These are phyloP conservation scores for Meira nashicola DNA, from an alignment of 1,284 basidiomycete genomes.

Conservation along the genomic window DNA sequence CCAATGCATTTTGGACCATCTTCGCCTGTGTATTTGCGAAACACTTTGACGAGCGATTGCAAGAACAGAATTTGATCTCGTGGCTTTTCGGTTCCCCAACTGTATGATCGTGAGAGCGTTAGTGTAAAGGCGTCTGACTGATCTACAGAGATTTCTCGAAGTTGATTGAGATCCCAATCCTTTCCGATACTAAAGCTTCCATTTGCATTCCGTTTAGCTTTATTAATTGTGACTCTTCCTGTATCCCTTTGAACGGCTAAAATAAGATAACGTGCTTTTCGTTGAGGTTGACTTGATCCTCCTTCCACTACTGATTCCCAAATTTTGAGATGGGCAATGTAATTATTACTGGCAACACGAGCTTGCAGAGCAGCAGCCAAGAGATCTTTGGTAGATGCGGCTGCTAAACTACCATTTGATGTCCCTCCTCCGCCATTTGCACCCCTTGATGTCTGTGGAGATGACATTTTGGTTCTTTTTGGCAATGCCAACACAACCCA, in stretches of 20 bases:
- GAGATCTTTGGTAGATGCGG: constrained; percentile 19
- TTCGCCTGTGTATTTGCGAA: constrained; percentile 37
- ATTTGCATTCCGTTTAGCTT: constrained; percentile 92
- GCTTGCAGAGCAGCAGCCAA: constrained; percentile 44
- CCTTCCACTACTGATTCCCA: constrained; percentile 35
- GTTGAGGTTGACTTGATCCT: constrained; percentile 8
- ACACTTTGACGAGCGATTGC: constrained; percentile 37
- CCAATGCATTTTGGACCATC: constrained; percentile 28
- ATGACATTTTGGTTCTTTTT: too few relatives aligned
- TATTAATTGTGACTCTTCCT: constrained; percentile 59
- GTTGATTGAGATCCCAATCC: constrained; percentile 82
- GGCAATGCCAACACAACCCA: not conserved
- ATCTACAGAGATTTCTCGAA: constrained; percentile 71
- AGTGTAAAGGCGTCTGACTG: constrained; percentile 41
- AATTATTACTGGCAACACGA: constrained; percentile 37
- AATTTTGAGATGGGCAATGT: constrained; percentile 50
- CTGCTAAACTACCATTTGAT: not conserved
- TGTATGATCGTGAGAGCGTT: constrained; percentile 39
- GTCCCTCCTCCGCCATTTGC: not conserved
- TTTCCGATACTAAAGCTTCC: constrained; percentile 95
- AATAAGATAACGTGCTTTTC: constrained; percentile 49
- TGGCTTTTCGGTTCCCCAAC: constrained; percentile 45
- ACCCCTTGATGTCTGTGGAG: not conserved
- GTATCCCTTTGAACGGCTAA: constrained; percentile 37
- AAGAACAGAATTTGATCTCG: constrained; percentile 42